These are phyloP conservation scores for Hydnomerulius pinastri DNA, from an alignment of 768 basidiomycete genomes.

Conservation along the genomic window DNA sequence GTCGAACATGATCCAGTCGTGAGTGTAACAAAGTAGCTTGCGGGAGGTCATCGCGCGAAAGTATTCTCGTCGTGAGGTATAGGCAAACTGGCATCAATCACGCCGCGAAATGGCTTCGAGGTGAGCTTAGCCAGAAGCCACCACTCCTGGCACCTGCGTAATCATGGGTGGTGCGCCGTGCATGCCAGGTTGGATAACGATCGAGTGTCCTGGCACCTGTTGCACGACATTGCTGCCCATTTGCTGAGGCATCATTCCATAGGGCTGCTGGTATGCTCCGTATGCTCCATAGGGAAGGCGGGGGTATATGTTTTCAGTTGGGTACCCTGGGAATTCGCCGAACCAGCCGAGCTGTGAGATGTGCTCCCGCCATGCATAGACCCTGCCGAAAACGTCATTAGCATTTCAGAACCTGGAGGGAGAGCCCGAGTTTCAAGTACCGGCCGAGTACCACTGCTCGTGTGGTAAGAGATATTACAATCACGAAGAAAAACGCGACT, in stretches of 20 bases:
- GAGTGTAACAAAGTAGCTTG: no score
- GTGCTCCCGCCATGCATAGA: constrained; percentile 35
- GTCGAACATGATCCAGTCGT: constrained; percentile 9
- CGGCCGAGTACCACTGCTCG: constrained; percentile 35
- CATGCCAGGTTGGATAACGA: constrained; percentile 67
- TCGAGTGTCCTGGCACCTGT: constrained; percentile 59
- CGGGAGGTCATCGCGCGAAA: no score
- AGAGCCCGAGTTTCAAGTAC: constrained; percentile 10
- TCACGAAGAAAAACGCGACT: constrained; percentile 52
- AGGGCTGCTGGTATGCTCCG: constrained; percentile 34
- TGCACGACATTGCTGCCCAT: constrained; percentile 42
- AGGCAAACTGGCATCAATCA: neutral
- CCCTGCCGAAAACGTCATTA: constrained; percentile 11
- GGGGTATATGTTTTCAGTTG: constrained; percentile 24
- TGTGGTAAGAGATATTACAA: constrained; percentile 57
- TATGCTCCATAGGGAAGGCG: constrained; percentile 30
- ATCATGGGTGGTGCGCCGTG: constrained; percentile 63
- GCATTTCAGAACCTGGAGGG: neutral
- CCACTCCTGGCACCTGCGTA: constrained; percentile 52
- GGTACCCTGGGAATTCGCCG: constrained; percentile 66
- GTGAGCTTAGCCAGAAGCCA: constrained; percentile 20
- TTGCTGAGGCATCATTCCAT: constrained; percentile 11
- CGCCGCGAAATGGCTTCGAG: no score
- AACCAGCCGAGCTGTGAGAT: constrained; percentile 75
- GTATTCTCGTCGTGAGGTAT: no score